phyloP scores from a whole-genome alignment of 495 filamentous ascomycete genomes.

The Aspergillus affinis region DNA sequence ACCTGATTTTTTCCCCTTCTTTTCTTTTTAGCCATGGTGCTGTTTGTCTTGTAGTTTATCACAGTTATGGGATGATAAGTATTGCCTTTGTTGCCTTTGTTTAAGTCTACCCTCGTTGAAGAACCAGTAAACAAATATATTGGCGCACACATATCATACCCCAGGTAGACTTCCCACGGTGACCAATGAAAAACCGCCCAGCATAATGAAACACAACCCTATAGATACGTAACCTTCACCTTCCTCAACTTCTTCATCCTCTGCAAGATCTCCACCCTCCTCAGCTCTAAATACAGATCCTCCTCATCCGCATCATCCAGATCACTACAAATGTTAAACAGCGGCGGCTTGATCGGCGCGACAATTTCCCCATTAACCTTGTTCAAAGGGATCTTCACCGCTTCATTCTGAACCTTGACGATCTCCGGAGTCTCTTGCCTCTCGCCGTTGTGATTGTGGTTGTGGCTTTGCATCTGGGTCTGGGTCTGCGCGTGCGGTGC shows the following conservation, averaged over 20 bases:
- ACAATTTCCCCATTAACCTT: conserved; percentile 22
- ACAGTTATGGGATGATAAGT: too few species aligned
- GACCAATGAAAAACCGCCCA: background rate
- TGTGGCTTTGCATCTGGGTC: background rate
- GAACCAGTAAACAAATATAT: too few species aligned
- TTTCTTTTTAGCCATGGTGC: background rate
- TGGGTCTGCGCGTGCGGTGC: background rate
- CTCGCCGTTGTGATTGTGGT: background rate
- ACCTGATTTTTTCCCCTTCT: too few species aligned
- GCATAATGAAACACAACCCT: background rate
- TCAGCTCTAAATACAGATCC: conserved; percentile 39
- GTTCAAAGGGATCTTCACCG: conserved; percentile 13
- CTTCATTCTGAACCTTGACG: background rate
- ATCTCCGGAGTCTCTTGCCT: conserved; percentile 6
- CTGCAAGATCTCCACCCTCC: conserved; percentile 44
- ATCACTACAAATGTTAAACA: conserved; percentile 29
- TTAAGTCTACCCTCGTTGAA: too few species aligned
- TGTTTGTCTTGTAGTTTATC: too few species aligned
- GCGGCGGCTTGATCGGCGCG: conserved; percentile 17
- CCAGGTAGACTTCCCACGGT: background rate
- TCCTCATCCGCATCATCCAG: conserved; percentile 43
- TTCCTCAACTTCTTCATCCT: conserved; percentile 38
- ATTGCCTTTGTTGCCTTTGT: too few species aligned
- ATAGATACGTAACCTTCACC: conserved; percentile 26
- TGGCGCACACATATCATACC: too few species aligned